Evolutionary conservation across 2,329 filamentous ascomycete genomes (phyloP), one percentile per base, ranked within the genome.

Genomic region (Talaromyces albobiverticillius): DNA sequence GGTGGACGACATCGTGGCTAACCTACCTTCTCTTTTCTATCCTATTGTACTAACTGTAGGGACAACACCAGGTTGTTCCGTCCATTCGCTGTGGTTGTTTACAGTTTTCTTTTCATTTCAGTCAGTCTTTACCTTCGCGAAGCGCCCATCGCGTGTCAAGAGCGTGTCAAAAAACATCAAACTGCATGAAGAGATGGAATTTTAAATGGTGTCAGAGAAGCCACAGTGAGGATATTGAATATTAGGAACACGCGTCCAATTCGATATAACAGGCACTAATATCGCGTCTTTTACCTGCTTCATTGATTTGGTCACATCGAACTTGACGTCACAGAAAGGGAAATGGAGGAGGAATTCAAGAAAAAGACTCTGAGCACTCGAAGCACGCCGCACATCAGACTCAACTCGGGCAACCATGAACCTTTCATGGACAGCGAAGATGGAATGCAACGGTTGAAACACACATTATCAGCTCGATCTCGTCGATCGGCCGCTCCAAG

Each of bases 341-440:
- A 51, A 41, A 55, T 55, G 53, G 48, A 22, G 48, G 48, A 55
- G 34, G 53, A 47, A n/a, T 46, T 46, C n/a, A 52, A 40, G 3
- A 40, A 52, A 18, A 34, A 43, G 20, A 48, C 29, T 14, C 20
- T 49, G 29, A 45, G 45, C 46, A 49, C 57, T 36, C 57, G 62
- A 49, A 46, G 60, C 43, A 69, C 79, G 58, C 83, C 83, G 60
- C 84, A 86, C 60, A 82, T 87, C 56, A 82, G 82, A 54, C 76
- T 87, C 59, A 86, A 87, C 64, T 85, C 82, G 23, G 82, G 79
- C 43, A 77, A 75, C 59, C 76, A 81, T 59, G 78, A 86, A 63
- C 70, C 79, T 29, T 72, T 76, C 57, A 71, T 68, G 55, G 69
- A 72, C 59, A 61, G 71, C 7, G 57, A 64, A 13, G 70, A 65